A percentile compares a stretch with the other conserved stretches of the same genome.
phyloP scores from a whole-genome alignment of 768 basidiomycete genomes.

The Amanita rubescens region DNA sequence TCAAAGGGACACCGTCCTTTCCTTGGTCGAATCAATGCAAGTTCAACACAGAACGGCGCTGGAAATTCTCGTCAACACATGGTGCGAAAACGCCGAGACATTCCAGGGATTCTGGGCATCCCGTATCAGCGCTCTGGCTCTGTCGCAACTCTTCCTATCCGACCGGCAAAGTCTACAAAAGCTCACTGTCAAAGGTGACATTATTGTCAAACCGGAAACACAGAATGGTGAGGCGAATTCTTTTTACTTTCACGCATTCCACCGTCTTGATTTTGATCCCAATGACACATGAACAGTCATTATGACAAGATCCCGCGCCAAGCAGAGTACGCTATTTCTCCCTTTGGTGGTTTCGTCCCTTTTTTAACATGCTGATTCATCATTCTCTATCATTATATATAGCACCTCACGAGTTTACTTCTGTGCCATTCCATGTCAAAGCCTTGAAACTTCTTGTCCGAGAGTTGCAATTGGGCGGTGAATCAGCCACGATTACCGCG shows the following conservation, averaged over 20 bases:
- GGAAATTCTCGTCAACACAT: constrained; percentile 84
- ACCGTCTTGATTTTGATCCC: constrained; percentile 13
- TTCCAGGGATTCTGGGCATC: constrained; percentile 95
- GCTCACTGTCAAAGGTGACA: constrained; percentile 83
- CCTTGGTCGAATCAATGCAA: constrained; percentile 62
- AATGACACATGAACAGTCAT: constrained; percentile 51
- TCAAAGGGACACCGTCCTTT: constrained; percentile 73
- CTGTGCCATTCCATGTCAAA: constrained; percentile 85
- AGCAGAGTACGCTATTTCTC: constrained; percentile 52
- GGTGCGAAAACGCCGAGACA: constrained; percentile 92
- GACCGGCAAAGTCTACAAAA: constrained; percentile 59
- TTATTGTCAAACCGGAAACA: constrained; percentile 76
- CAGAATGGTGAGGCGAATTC: constrained; percentile 56
- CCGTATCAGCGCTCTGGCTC: constrained; percentile 75
- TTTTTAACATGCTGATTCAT: constrained; percentile 24
- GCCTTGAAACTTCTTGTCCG: constrained; percentile 83
- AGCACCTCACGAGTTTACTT: constrained; percentile 86
- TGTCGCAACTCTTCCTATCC: constrained; percentile 65
- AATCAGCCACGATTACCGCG: constrained; percentile 58
- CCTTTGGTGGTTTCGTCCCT: constrained; percentile 10
- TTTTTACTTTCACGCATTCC: neutral
- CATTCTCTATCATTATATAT: constrained; percentile 21
- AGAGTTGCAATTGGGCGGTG: constrained; percentile 76
- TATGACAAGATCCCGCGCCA: constrained; percentile 92
- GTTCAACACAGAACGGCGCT: constrained; percentile 59